Base-by-base conservation (phyloP, 1,284 basidiomycete genomes). In the Garcileccinum viscosum region DNA sequence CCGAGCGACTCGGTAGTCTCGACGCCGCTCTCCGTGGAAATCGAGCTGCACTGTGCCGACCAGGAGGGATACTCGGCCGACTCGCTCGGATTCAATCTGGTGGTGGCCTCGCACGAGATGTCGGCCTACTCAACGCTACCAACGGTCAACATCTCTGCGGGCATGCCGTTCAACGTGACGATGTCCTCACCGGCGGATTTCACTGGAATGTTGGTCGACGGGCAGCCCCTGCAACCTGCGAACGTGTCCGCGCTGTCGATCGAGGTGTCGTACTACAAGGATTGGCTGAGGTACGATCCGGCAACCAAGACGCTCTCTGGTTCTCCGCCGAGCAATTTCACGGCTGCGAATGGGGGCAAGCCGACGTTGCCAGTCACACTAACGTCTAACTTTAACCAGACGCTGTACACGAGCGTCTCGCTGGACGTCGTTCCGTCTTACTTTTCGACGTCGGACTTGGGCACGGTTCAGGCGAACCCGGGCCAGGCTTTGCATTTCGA, bases 271-370 rank as follows among this genome's bases (percentile, higher is more conserved):
- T 78, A 80, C 44, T 84, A 86, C 69, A 77, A 81, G 62, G 73
- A 80, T 30, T 95, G 94, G 93, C 81, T 96, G 32, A 81, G 83
- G 32, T 96, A 90, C 73, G 87, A 94, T 72, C 71, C 80, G 33
- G 74, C 68, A 4, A 88, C 83, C 64, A 83, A 84, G 65, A 87
- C 85, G 2, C 83, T 97, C 22, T 88, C 84, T 65, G 95, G 96
- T 6, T 82, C 84, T 3, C 88, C 91, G 24, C 88, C 89, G 4
- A 75, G 75, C 64, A 77, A 83, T 74, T 79, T 72, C 62, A 71
- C 75, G 19, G 72, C 59, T 67, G 75, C 61, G 70, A 76, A 73
- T 27, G 73, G 72, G 40, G 30, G 30, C 17, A 77, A 72, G 73
- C 77, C 85, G 12, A 75, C 80, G 1, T 81, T 97, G n/a, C 89